These are phyloP conservation scores for Cryptosporidium canis DNA, from an alignment of 169 alveolate species.

Conservation along the genomic window DNA sequence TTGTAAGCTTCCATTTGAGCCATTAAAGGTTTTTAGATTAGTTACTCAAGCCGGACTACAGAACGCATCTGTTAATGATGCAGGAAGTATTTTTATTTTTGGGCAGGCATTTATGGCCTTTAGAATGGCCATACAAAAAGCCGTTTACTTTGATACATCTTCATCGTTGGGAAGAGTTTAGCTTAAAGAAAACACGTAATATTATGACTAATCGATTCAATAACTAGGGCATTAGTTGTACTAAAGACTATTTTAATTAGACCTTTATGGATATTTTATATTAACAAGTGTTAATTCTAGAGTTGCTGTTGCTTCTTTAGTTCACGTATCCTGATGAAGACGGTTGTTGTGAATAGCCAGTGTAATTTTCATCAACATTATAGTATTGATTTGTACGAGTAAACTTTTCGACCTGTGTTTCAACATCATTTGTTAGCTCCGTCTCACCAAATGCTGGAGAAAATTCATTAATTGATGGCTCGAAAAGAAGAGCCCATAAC, in stretches of 20 bases:
- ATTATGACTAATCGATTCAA: background rate
- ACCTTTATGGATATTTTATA: background rate
- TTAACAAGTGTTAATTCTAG: slow-evolving; percentile 6
- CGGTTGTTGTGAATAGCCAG: slow-evolving; percentile 38
- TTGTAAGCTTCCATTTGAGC: slow-evolving; percentile 69
- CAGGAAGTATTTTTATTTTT: slow-evolving; percentile 70
- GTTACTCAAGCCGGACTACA: slow-evolving; percentile 63
- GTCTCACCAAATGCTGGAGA: slow-evolving; percentile 93
- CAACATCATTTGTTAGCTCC: slow-evolving; percentile 91
- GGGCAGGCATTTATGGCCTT: slow-evolving; percentile 73
- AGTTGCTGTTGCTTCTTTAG: background rate
- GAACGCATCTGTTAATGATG: slow-evolving; percentile 41
- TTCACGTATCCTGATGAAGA: slow-evolving; percentile 58
- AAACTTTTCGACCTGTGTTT: slow-evolving; percentile 91
- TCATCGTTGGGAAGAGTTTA: slow-evolving; percentile 47
- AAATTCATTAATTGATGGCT: slow-evolving; percentile 89
- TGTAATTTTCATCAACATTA: slow-evolving; percentile 67
- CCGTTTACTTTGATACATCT: slow-evolving; percentile 45
- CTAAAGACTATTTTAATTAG: background rate
- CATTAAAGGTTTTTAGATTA: slow-evolving; percentile 28
- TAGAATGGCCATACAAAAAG: slow-evolving; percentile 69
- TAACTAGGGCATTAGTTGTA: background rate
- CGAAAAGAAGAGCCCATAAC: slow-evolving; percentile 89
- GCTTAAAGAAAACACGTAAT: background rate
- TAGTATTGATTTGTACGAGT: slow-evolving; percentile 81